These are phyloP conservation scores for Tetrahymena thermophila DNA, from an alignment of 73 alveolate genomes.

Conservation along the genomic window DNA sequence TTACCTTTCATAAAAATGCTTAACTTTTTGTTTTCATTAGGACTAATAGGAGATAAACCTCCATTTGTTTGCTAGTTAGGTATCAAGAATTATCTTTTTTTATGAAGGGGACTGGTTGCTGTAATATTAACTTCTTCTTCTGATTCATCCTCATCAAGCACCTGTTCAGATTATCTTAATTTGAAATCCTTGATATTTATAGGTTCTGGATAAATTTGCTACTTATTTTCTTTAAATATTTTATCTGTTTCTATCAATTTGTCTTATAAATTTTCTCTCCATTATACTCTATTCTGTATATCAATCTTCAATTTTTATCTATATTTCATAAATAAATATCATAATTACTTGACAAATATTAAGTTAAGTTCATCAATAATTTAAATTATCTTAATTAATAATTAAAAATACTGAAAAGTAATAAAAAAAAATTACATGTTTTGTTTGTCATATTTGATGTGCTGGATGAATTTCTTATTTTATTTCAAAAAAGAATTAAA, in stretches of 20 bases:
- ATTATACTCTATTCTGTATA: neutral
- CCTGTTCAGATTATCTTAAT: neutral
- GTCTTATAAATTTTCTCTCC: neutral
- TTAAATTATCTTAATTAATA: neutral
- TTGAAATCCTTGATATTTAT: neutral
- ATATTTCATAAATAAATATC: neutral
- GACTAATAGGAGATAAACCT: neutral
- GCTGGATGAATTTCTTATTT: neutral
- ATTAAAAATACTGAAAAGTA: neutral
- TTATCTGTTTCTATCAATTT: neutral
- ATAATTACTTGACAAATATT: neutral
- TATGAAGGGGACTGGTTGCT: neutral
- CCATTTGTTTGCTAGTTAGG: neutral
- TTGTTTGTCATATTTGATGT: neutral
- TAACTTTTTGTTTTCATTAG: neutral
- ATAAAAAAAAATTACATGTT: neutral
- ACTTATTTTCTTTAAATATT: neutral
- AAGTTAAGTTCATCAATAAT: too few relatives aligned
- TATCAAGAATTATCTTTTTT: neutral
- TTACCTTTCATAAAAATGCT: neutral
- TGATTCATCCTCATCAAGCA: neutral
- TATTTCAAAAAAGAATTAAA: neutral
- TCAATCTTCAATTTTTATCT: neutral
- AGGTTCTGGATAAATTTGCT: neutral
- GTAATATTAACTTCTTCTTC: neutral